phyloP scores from a whole-genome alignment of 75 land plant genomes.

The Pseudotsuga menziesii region DNA sequence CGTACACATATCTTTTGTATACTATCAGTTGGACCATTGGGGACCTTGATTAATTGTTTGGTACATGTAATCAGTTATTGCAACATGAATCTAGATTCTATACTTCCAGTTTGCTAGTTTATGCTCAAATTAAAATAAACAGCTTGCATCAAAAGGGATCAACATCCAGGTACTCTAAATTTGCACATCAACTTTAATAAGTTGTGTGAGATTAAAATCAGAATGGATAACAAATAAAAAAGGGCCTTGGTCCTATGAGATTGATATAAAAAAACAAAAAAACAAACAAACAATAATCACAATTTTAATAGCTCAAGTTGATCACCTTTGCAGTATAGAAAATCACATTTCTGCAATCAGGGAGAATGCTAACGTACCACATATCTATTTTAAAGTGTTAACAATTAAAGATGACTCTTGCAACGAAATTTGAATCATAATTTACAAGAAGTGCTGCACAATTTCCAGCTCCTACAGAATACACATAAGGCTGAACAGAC shows the following conservation, averaged over 20 bases:
- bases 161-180: not conserved
- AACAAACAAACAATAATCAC: not conserved
- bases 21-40: not conserved
- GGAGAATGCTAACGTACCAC: slow-evolving; percentile 88
- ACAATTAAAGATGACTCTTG: slow-evolving; percentile 36
- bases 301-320: not conserved
- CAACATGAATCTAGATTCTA: not conserved
- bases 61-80: not conserved
- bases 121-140: not conserved
- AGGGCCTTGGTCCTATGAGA: too few relatives aligned
- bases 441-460: slow-evolving; percentile 88
- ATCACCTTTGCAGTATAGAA: slow-evolving; percentile 73
- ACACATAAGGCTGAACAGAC: slow-evolving; percentile 51
- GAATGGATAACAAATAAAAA: not conserved
- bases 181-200: not conserved
- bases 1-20: not conserved
- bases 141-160: not conserved
- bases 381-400: slow-evolving; percentile 48
- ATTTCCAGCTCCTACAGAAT: slow-evolving; percentile 29
- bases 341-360: slow-evolving; percentile 65
- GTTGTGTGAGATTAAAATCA: not conserved
- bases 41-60: not conserved
- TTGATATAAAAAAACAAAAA: not conserved
- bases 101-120: not conserved
- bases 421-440: slow-evolving; percentile 28